A percentile compares a stretch with the other conserved stretches of the same genome.
Evolutionary conservation across 176 grass and related monocot genomes (phyloP).

Genomic region (Triticum dicoccoides): DNA sequence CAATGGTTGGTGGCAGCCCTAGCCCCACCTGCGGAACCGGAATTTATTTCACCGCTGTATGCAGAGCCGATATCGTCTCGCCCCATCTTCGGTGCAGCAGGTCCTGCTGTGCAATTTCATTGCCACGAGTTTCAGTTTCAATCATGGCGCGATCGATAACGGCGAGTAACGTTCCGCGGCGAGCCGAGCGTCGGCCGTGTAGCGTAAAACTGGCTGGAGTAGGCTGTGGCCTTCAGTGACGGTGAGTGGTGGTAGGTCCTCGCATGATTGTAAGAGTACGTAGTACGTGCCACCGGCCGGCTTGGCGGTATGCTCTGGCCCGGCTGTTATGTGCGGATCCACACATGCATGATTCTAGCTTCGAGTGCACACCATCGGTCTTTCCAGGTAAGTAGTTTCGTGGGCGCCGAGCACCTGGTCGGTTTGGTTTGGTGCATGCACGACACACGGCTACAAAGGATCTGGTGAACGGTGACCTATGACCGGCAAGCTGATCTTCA

Average conservation of each 20-base stretch:
- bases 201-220: neutral
- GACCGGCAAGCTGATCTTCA: neutral
- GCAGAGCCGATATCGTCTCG: neutral
- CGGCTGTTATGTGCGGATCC: neutral
- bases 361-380: constrained; percentile 34
- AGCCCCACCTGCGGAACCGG: neutral
- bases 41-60: constrained; percentile 24
- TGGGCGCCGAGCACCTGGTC: constrained; percentile 11
- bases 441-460: neutral
- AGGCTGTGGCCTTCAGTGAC: neutral
- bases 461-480: neutral
- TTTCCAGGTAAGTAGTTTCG: neutral
- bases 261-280: neutral
- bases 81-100: neutral
- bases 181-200: neutral
- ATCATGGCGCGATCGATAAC: no score
- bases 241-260: neutral
- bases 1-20: constrained; percentile 11
- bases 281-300: neutral
- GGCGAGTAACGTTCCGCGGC: no score
- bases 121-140: no score
- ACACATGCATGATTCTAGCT: constrained; percentile 45
- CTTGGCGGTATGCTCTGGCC: neutral
- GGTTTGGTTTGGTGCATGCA: neutral
- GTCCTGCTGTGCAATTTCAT: no score